phyloP scores from a whole-genome alignment of 768 basidiomycete genomes.

The Lactarius hengduanensis region DNA sequence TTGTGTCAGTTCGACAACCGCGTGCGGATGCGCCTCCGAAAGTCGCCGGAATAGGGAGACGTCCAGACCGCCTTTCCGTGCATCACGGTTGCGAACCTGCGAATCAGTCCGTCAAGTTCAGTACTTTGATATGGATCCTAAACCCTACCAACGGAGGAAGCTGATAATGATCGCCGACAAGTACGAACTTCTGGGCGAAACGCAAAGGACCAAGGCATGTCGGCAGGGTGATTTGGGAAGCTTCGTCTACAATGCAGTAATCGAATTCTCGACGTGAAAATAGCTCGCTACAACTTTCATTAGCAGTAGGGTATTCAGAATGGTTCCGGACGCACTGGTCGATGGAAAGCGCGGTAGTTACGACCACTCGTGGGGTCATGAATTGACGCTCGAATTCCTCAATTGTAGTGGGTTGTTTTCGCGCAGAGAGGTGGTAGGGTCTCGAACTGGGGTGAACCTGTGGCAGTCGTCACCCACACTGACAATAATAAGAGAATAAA shows the following conservation, averaged over 20 bases:
- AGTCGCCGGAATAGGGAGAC: slow-evolving; percentile 86
- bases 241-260: slow-evolving; percentile 97
- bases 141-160: slow-evolving; percentile 82
- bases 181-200: slow-evolving; percentile 85
- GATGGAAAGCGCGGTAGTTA: slow-evolving; percentile 91
- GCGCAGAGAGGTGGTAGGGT: slow-evolving; percentile 63
- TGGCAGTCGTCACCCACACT: slow-evolving; percentile 2
- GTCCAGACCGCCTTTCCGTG: slow-evolving; percentile 84
- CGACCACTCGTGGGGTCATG: slow-evolving; percentile 89
- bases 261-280: slow-evolving; percentile 87
- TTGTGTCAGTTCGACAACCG: slow-evolving; percentile 79
- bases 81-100: slow-evolving; percentile 78
- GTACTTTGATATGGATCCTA: background rate
- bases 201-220: slow-evolving; percentile 93
- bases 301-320: slow-evolving; percentile 6
- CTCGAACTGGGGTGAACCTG: slow-evolving; percentile 84
- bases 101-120: background rate
- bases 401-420: slow-evolving; percentile 59
- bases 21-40: slow-evolving; percentile 80
- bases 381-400: slow-evolving; percentile 80
- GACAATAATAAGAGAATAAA: background rate
- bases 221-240: slow-evolving; percentile 95
- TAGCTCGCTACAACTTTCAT: slow-evolving; percentile 58
- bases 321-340: slow-evolving; percentile 70
- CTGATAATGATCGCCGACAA: slow-evolving; percentile 97